Conservation (phyloP, 1,284 basidiomycete species). For the Volvariella volvacea region DNA sequence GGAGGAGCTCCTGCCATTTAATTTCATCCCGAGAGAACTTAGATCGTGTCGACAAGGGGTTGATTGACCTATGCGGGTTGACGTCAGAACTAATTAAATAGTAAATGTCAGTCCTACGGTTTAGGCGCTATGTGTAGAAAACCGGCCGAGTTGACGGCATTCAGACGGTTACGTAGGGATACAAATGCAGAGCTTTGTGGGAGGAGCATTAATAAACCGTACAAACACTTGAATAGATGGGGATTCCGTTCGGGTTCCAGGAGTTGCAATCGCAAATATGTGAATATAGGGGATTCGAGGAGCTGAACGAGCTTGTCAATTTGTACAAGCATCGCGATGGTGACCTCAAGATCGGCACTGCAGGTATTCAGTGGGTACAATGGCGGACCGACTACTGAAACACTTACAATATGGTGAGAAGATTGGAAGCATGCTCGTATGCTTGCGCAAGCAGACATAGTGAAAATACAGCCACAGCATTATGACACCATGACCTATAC, state of each 20-base stretch:
- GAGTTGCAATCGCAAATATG: constrained; percentile 96
- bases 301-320: constrained; percentile 98
- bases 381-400: neutral
- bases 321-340: constrained; percentile 91
- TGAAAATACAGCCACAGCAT: constrained; percentile 94
- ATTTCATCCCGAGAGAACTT: constrained; percentile 83
- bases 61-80: constrained; percentile 18
- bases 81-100: constrained; percentile 4
- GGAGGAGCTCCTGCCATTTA: constrained; percentile 88
- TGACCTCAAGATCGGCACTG: constrained; percentile 95
- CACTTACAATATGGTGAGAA: constrained; percentile 91
- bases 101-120: constrained; percentile 40
- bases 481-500: constrained; percentile 98
- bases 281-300: constrained; percentile 98
- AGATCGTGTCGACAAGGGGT: constrained; percentile 48
- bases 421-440: constrained; percentile 96
- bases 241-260: constrained; percentile 97
- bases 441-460: constrained; percentile 95
- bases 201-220: constrained; percentile 94
- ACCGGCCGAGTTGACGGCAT: constrained; percentile 92
- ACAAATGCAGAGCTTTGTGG: constrained; percentile 97
- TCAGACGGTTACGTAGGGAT: constrained; percentile 89
- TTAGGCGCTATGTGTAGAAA: constrained; percentile 86
- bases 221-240: constrained; percentile 95
- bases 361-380: constrained; percentile 7